Conservation (phyloP, 306 rosid genomes). For the Trifolium repens region DNA sequence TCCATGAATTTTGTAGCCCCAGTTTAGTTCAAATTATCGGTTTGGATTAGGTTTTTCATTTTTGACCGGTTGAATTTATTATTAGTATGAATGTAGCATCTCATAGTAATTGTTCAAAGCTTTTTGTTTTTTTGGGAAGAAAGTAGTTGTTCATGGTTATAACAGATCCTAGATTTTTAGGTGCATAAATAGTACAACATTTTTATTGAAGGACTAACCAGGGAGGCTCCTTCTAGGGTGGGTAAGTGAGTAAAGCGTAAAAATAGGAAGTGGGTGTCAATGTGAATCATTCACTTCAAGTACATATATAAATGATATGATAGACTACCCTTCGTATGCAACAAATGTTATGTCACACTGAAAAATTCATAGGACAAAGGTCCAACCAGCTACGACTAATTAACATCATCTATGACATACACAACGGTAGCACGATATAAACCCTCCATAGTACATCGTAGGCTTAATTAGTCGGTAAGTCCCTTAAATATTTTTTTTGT, state of each 20-base stretch:
- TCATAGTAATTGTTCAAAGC: not conserved
- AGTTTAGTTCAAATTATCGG: no score
- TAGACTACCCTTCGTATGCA: not conserved
- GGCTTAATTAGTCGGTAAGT: no score
- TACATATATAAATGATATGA: conserved; percentile 7
- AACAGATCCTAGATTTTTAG: conserved; percentile 8
- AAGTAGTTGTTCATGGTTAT: not conserved
- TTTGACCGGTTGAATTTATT: no score
- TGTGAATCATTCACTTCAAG: conserved; percentile 17
- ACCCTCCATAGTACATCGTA: conserved; percentile 33
- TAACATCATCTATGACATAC: conserved; percentile 35
- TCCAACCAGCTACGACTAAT: conserved; percentile 36
- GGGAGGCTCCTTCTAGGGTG: no score
- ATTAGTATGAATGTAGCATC: no score
- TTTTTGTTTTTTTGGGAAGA: no score
- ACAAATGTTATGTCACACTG: conserved; percentile 11
- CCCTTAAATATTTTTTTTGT: no score
- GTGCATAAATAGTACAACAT: not conserved
- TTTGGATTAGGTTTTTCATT: no score
- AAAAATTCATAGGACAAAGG: conserved; percentile 6
- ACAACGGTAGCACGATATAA: not conserved
- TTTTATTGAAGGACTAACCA: not conserved
- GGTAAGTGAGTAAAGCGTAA: not conserved
- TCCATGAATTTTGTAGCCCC: no score
- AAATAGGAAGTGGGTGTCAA: not conserved